Base-by-base conservation (phyloP, 352 stramenopile genomes). In the Phytophthora syringae region DNA sequence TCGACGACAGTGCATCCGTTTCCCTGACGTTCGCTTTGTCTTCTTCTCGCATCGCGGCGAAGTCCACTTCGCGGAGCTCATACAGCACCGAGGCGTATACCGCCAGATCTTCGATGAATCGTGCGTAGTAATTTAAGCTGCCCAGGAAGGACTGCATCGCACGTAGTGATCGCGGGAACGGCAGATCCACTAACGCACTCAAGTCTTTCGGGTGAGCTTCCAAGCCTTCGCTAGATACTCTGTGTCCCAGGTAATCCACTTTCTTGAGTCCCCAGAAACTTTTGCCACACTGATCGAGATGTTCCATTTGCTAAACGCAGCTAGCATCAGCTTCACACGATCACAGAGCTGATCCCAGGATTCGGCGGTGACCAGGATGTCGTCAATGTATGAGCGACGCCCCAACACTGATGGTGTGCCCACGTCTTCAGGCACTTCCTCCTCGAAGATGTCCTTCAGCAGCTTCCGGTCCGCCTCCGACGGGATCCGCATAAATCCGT, bases 241-340 rank as follows among this genome's bases (percentile, higher is more conserved):
- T 18, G 25, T 66, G 60, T 2, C 44, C 53, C 0, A 74, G 30
- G 12, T 66, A 74, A 12, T 74, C 54, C 0, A 74, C 60, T 11
- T 42, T 36, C 9, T n/a, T 16, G 42, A 53, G 61, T 6, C 63
- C 67, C 20, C 60, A 67, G 3, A 40, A 30, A 22, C 68, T 77
- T 49, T 77, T 76, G 1, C 49, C 15, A 73, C 22, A 22, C 58
- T 79, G 45, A 76, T 68, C 0, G 66, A 55, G 0, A 75, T 12
- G 10, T 56, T 45, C 32, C 32, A 56, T 15, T 21, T 20, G 5
- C 45, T 32, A 20, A 30, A 56, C 5, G 32, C 32, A 3, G 5
- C 32, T 2, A 39, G 12, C 11, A 39, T 3, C 7, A 3, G 4
- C 7, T 39, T 9, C 7, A 39, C 32, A 3, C 11, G 6, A 10